These are phyloP conservation scores for Musa itinerans DNA, from an alignment of 176 grass and related monocot genomes.

Conservation along the genomic window DNA sequence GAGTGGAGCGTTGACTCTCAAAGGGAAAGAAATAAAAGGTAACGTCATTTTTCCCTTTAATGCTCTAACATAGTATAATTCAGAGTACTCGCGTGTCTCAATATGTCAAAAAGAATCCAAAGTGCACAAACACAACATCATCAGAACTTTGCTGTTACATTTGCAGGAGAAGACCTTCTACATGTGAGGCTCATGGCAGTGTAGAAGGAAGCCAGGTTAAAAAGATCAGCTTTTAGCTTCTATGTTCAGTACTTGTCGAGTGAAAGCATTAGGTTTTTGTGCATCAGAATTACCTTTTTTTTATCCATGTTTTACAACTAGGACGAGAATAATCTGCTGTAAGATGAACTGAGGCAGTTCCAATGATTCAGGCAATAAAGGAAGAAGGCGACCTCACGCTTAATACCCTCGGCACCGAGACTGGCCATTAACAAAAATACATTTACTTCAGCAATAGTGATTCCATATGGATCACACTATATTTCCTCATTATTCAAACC, in stretches of 20 bases:
- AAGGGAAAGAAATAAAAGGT: no score
- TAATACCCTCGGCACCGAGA: background rate
- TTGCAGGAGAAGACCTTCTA: constrained; percentile 79
- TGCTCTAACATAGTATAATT: no score
- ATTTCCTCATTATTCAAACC: background rate
- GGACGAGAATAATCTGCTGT: no score
- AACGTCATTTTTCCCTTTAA: no score
- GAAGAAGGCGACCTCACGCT: background rate
- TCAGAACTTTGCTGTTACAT: no score
- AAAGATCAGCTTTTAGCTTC: no score
- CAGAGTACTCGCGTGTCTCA: no score
- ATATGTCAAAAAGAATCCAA: no score
- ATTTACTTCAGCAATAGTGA: background rate
- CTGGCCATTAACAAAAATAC: background rate
- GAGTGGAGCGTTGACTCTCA: no score
- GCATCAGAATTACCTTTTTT: background rate
- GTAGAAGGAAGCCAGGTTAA: constrained; percentile 51
- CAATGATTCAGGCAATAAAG: constrained; percentile 50
- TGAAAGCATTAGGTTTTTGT: background rate
- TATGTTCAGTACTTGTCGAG: background rate
- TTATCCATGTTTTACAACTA: background rate
- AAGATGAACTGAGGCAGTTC: no score
- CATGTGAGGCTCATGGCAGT: constrained; percentile 38
- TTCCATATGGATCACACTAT: background rate
- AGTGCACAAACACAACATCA: no score